Percentiles rank a stretch among this genome's conserved stretches.
Evolutionary conservation across 805 yeast genomes (phyloP).

Genomic region (Zygoascus ofunaensis): DNA sequence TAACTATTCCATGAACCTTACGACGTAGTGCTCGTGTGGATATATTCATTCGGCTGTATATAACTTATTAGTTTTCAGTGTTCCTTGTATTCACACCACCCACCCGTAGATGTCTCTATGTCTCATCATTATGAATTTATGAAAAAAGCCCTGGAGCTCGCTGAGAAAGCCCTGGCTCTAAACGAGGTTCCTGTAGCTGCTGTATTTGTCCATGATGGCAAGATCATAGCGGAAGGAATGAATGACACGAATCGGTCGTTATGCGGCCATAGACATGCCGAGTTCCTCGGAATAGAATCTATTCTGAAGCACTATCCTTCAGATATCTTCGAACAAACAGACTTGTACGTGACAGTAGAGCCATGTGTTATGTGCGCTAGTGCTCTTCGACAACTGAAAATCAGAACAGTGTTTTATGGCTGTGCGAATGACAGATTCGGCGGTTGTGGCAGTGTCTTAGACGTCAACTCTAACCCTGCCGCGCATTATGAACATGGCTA

Average conservation of each 20-base stretch:
- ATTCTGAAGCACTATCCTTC: conserved; percentile 33
- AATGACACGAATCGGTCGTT: conserved; percentile 79
- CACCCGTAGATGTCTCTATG: too few relatives aligned
- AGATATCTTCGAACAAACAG: conserved; percentile 41
- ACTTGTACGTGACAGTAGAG: conserved; percentile 88
- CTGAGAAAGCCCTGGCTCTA: conserved; percentile 51
- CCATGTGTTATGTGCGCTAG: conserved; percentile 99
- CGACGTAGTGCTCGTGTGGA: too few relatives aligned
- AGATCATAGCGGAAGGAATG: conserved; percentile 65
- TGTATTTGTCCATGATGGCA: conserved; percentile 46
- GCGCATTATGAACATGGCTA: conserved; percentile 32
- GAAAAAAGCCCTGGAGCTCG: conserved; percentile 35
- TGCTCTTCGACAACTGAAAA: conserved; percentile 71
- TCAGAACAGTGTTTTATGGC: conserved; percentile 72
- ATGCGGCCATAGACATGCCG: conserved; percentile 85
- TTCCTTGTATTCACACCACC: too few relatives aligned
- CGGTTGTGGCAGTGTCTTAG: conserved; percentile 83
- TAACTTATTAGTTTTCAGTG: too few relatives aligned
- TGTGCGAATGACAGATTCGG: conserved; percentile 95
- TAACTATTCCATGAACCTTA: too few relatives aligned
- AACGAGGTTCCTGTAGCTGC: conserved; percentile 85
- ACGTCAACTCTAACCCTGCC: conserved; percentile 41
- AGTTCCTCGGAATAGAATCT: conserved; percentile 65
- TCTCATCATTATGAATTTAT: conserved; percentile 23
- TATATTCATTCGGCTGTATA: too few relatives aligned